phyloP scores from a whole-genome alignment of 805 yeast species.

The Lipomyces kockii region DNA sequence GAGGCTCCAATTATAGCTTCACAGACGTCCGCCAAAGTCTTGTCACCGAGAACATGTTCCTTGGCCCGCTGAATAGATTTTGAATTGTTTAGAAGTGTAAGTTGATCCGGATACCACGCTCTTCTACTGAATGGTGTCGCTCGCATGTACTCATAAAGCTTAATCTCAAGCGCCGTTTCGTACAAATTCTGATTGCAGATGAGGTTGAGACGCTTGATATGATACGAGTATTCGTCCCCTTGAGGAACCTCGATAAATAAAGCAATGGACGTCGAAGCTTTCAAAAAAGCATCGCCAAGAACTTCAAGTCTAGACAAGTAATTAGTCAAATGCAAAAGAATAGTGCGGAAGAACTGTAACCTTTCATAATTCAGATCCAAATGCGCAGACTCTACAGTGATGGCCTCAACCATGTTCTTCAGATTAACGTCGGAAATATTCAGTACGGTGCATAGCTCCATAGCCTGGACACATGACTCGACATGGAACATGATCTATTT shows the following conservation, averaged over 20 bases:
- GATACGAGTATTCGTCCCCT: conserved; percentile 12
- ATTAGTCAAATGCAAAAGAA: background rate
- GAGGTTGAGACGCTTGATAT: conserved; percentile 8
- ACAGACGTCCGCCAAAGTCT: conserved; percentile 17
- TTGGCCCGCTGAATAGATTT: conserved; percentile 1
- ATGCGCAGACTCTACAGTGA: conserved; percentile 7
- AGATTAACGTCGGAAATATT: background rate
- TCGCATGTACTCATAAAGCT: conserved; percentile 8
- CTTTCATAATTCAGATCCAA: conserved; percentile 14
- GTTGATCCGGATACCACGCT: conserved; percentile 15
- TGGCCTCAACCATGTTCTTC: conserved; percentile 8
- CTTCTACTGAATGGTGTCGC: conserved; percentile 12
- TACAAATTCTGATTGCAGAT: conserved; percentile 18
- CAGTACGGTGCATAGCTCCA: background rate
- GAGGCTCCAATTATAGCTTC: conserved; percentile 17
- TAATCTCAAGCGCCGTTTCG: background rate
- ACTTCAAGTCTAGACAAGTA: conserved; percentile 8
- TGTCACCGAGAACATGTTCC: conserved; percentile 7
- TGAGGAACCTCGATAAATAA: conserved; percentile 7
- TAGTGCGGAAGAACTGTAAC: background rate
- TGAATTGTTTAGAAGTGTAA: background rate
- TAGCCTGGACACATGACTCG: conserved; percentile 7
- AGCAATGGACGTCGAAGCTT: conserved; percentile 10
- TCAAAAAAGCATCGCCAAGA: conserved; percentile 18
- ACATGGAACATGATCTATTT: conserved; percentile 12